Evolutionary conservation across 495 filamentous ascomycete genomes (phyloP).

Genomic region (Podospora pseudoanserina): DNA sequence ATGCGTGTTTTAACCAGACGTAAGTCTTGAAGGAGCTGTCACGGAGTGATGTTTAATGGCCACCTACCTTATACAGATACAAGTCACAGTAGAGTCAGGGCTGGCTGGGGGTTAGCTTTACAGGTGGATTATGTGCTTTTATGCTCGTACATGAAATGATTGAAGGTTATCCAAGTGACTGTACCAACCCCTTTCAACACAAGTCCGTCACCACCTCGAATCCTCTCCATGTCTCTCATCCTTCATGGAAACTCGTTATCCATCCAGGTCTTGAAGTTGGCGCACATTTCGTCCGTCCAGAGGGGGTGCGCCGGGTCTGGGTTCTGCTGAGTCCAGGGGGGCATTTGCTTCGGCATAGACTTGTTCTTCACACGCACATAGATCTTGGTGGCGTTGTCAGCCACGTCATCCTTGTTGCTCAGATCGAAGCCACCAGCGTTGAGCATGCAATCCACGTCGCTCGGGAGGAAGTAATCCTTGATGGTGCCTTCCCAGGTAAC

Average conservation of each 20-base stretch:
- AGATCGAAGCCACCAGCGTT: background rate
- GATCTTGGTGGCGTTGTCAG: background rate
- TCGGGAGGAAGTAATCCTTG: conserved; percentile 3
- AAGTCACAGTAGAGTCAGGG: too few relatives aligned
- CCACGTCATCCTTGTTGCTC: conserved; percentile 5
- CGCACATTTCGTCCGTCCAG: conserved; percentile 9
- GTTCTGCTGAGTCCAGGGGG: conserved; percentile 4
- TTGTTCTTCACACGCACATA: conserved; percentile 3
- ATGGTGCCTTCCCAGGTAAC: background rate
- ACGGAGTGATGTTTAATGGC: too few relatives aligned
- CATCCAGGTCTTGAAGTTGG: background rate
- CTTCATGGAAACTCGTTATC: background rate
- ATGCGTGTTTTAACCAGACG: too few relatives aligned
- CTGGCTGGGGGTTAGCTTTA: too few relatives aligned
- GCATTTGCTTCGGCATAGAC: conserved; percentile 4
- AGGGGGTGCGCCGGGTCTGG: conserved; percentile 1
- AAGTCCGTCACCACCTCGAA: too few relatives aligned
- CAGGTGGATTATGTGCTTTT: too few relatives aligned
- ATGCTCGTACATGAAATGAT: too few relatives aligned
- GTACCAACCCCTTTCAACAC: too few relatives aligned
- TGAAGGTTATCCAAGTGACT: too few relatives aligned
- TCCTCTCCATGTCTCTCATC: background rate
- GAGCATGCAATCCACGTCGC: background rate
- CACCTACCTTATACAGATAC: too few relatives aligned
- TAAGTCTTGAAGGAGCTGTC: too few relatives aligned